A percentile compares a stretch with the other conserved stretches of the same genome.
Conservation (phyloP, 345 rosid species). For the Arabidopsis arenosa region DNA sequence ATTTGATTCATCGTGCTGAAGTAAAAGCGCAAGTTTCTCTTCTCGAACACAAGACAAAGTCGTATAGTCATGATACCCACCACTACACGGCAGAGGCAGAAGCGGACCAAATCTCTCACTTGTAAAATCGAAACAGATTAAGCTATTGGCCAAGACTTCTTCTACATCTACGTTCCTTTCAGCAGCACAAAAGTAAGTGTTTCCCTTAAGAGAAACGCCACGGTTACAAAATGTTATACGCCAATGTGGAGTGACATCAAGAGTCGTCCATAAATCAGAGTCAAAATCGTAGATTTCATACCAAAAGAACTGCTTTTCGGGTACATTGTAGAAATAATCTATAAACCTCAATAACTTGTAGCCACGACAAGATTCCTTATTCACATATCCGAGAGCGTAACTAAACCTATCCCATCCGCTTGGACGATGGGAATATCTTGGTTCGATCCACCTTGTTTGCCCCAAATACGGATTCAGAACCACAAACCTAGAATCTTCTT, state of each 20-base stretch:
- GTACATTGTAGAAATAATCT: not conserved
- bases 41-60: slow-evolving; percentile 5
- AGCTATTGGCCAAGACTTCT: not conserved
- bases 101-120: not conserved
- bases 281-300: not conserved
- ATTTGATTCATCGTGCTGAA: not conserved
- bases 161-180: not conserved
- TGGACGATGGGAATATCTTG: not conserved
- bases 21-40: slow-evolving; percentile 2
- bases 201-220: not conserved
- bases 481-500: not conserved
- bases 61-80: not conserved
- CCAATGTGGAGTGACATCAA: slow-evolving; percentile 6
- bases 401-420: no score
- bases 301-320: not conserved
- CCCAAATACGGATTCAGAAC: slow-evolving; percentile 9
- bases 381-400: no score
- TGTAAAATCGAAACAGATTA: slow-evolving; percentile 12
- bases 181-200: not conserved
- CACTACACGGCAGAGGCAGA: not conserved
- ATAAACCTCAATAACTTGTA: no score
- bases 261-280: not conserved
- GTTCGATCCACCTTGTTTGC: not conserved
- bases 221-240: not conserved
- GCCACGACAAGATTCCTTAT: no score